Evolutionary conservation across 352 stramenopile species (phyloP).

Genomic region (Globisporangium abappressorium): DNA sequence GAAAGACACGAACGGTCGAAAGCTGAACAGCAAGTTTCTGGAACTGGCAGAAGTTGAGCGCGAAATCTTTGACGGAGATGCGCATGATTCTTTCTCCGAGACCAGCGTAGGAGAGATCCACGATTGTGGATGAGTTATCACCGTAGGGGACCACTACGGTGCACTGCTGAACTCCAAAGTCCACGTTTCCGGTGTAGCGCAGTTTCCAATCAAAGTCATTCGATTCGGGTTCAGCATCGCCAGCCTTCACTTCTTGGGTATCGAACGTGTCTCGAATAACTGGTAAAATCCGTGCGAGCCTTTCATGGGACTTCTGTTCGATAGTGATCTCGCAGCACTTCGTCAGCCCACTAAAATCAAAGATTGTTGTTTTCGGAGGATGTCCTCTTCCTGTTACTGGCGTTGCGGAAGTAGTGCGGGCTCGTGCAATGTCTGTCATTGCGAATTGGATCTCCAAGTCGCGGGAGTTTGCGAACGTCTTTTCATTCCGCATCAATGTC

Average conservation of each 20-base stretch:
- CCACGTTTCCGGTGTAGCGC: slow-evolving; percentile 48
- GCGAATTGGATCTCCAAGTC: slow-evolving; percentile 35
- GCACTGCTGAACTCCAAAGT: slow-evolving; percentile 39
- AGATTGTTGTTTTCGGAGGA: slow-evolving; percentile 22
- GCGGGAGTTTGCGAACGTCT: slow-evolving; percentile 7
- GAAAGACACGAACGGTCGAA: slow-evolving; percentile 18
- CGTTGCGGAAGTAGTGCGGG: neutral
- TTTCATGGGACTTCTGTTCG: slow-evolving; percentile 6
- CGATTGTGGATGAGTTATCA: slow-evolving; percentile 12
- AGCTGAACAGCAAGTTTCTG: slow-evolving; percentile 46
- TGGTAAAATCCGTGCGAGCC: slow-evolving; percentile 14
- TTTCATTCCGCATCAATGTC: neutral
- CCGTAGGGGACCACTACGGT: slow-evolving; percentile 36
- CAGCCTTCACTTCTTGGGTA: slow-evolving; percentile 23
- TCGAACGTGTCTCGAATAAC: slow-evolving; percentile 40
- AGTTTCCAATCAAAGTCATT: slow-evolving; percentile 29
- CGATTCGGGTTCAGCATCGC: neutral
- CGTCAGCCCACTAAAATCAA: slow-evolving; percentile 30
- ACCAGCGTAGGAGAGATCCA: slow-evolving; percentile 11
- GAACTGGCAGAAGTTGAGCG: slow-evolving; percentile 50
- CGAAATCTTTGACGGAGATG: slow-evolving; percentile 34
- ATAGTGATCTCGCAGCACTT: slow-evolving; percentile 19
- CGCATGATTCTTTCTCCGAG: slow-evolving; percentile 29
- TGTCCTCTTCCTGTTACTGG: neutral
- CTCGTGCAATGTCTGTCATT: slow-evolving; percentile 37